These are phyloP conservation scores for Nicotiana paniculata DNA, from an alignment of 257 asterid genomes.

Conservation along the genomic window DNA sequence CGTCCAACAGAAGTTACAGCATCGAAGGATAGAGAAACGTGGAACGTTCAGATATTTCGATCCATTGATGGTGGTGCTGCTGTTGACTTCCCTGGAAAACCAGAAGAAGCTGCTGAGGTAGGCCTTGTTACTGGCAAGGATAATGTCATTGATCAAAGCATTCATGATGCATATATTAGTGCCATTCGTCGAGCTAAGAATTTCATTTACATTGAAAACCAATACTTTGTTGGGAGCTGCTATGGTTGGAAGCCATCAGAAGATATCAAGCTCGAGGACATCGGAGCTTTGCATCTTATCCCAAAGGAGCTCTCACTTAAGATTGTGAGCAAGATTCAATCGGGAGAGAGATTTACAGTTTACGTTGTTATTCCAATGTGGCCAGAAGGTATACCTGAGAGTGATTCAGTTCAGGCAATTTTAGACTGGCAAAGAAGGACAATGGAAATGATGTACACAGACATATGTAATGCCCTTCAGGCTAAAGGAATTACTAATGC, in stretches of 20 bases:
- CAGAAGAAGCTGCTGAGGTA: slow-evolving; percentile 35
- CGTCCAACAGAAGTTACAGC: slow-evolving; percentile 35
- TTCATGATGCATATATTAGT: slow-evolving; percentile 76
- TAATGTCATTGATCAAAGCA: slow-evolving; percentile 63
- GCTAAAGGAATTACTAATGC: slow-evolving; percentile 39
- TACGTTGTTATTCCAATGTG: slow-evolving; percentile 92
- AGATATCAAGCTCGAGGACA: slow-evolving; percentile 37
- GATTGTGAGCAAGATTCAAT: slow-evolving; percentile 66
- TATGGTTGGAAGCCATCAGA: slow-evolving; percentile 50
- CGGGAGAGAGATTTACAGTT: slow-evolving; percentile 59
- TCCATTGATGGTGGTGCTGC: slow-evolving; percentile 84
- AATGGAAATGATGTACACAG: slow-evolving; percentile 95
- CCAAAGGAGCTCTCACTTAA: slow-evolving; percentile 83
- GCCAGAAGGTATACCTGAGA: slow-evolving; percentile 89
- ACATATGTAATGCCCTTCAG: slow-evolving; percentile 43
- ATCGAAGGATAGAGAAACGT: slow-evolving; percentile 44
- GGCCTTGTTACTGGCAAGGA: slow-evolving; percentile 70
- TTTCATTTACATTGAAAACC: slow-evolving; percentile 86
- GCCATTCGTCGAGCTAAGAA: slow-evolving; percentile 83
- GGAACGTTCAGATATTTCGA: slow-evolving; percentile 81
- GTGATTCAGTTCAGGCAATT: slow-evolving; percentile 82
- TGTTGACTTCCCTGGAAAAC: slow-evolving; percentile 43
- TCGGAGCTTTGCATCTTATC: slow-evolving; percentile 60
- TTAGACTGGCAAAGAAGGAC: slow-evolving; percentile 93
- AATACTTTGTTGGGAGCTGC: slow-evolving; percentile 85